Evolutionary conservation across 495 filamentous ascomycete genomes (phyloP).

Genomic region (Penicillium desertorum): DNA sequence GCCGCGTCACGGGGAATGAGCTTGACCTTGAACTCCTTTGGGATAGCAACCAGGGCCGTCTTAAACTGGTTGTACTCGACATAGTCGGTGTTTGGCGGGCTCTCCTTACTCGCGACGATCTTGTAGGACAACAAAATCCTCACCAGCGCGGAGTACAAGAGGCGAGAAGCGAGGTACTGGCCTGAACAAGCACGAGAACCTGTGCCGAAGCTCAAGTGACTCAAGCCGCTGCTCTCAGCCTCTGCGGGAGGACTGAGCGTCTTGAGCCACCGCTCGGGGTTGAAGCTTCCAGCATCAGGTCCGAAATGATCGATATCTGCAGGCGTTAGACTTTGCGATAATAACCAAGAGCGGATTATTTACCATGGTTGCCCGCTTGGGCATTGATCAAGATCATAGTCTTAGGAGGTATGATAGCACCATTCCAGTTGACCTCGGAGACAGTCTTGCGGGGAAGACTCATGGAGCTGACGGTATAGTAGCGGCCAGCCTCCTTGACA

Average conservation of each 20-base stretch:
- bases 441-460: conserved; percentile 53
- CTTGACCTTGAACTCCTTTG: conserved; percentile 51
- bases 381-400: conserved; percentile 60
- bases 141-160: conserved; percentile 51
- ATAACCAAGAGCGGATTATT: conserved; percentile 4
- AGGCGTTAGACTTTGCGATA: background rate
- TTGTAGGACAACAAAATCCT: conserved; percentile 50
- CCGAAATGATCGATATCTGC: conserved; percentile 54
- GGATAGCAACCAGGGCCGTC: conserved; percentile 55
- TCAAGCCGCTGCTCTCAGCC: conserved; percentile 34
- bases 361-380: conserved; percentile 59
- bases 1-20: conserved; percentile 47
- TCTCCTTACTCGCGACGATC: conserved; percentile 48
- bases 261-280: conserved; percentile 55
- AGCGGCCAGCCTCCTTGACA: conserved; percentile 55
- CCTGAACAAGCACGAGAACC: conserved; percentile 56
- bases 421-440: conserved; percentile 54
- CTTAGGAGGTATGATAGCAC: conserved; percentile 52
- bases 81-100: conserved; percentile 57
- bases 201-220: conserved; percentile 54
- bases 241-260: conserved; percentile 38
- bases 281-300: conserved; percentile 46
- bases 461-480: conserved; percentile 57
- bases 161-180: conserved; percentile 48
- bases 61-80: conserved; percentile 59